Evolutionary conservation across 805 yeast genomes (phyloP).

Genomic region (Yamadazyma kitorensis): DNA sequence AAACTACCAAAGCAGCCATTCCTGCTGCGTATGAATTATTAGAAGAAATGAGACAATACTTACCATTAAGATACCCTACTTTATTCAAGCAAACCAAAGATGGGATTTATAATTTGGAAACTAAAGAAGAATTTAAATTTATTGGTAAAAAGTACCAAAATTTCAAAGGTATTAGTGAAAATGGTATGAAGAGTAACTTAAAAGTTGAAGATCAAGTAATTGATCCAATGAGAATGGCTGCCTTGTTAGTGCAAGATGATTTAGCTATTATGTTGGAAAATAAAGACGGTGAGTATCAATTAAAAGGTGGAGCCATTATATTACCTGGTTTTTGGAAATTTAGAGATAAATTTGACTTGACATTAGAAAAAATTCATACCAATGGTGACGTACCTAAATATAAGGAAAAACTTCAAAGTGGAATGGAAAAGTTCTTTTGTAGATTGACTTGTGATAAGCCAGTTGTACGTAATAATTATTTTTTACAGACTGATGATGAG

Average conservation of each 20-base stretch:
- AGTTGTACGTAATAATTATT: constrained; percentile 65
- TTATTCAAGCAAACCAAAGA: constrained; percentile 43
- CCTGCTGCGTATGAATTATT: constrained; percentile 56
- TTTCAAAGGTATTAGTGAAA: constrained; percentile 21
- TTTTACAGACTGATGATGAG: constrained; percentile 60
- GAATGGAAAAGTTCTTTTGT: constrained; percentile 65
- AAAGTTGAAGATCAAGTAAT: constrained; percentile 48
- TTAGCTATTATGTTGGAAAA: constrained; percentile 64
- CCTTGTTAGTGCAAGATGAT: constrained; percentile 62
- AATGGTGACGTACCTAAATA: constrained; percentile 69
- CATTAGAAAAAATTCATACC: constrained; percentile 57
- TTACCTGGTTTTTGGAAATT: constrained; percentile 72
- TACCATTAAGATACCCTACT: constrained; percentile 58
- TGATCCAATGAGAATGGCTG: constrained; percentile 60
- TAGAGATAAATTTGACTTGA: constrained; percentile 54
- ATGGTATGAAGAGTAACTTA: no score
- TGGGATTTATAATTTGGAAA: constrained; percentile 50
- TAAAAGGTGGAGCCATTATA: constrained; percentile 61
- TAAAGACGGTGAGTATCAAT: constrained; percentile 52
- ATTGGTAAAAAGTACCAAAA: constrained; percentile 16
- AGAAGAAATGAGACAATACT: constrained; percentile 48
- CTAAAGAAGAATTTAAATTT: constrained; percentile 49
- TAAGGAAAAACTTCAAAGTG: constrained; percentile 52
- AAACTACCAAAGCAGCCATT: constrained; percentile 48
- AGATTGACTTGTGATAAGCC: constrained; percentile 58